Evolutionary conservation across 352 stramenopile genomes (phyloP), one percentile per base, ranked within the genome.

Genomic region (Pythium brachiatum): DNA sequence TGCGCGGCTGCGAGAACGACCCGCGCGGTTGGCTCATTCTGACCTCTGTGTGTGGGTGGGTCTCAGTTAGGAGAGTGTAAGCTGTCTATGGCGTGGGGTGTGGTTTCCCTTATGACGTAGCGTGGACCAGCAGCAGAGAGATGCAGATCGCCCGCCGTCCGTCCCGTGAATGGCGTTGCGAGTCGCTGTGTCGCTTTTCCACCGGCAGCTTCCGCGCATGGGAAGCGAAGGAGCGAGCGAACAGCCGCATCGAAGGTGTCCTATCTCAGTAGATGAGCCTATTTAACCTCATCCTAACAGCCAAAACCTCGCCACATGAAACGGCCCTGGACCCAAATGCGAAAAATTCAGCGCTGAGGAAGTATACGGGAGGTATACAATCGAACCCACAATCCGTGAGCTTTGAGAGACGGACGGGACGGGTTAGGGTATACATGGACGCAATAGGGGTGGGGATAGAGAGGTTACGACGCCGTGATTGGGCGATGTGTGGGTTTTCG

Each of bases 1-100:
- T 88, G 57, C 83, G 78, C 7, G 66, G 69, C 39, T 60, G 73
- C 15, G 78, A 83, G 58, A 81, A 79, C 26, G 55, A 78, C 61
- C 53, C 75, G 65, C 57, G 57, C 18, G 48, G 51, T 21, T 62
- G 48, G 64, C 71, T 75, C 71, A 75, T 75, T 21, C 8, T 64
- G 36, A n/a, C n/a, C n/a, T n/a, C n/a, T n/a, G n/a, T n/a, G n/a
- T n/a, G n/a, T 20, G 6, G 7, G 38, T n/a, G 4, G 34, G 26
- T 25, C 18, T 29, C 21, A 15, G 6, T 29, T n/a, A n/a, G n/a
- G n/a, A n/a, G n/a, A n/a, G n/a, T n/a, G 18, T 39, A 13, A n/a
- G n/a, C 2, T 26, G 43, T 62, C 36, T 54, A 46, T 21, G 41
- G 27, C 29, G 23, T 41, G 31, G 54, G 55, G 41, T 43, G 55